A percentile compares a stretch with the other conserved stretches of the same genome.
phyloP scores from a whole-genome alignment of 257 asterid species.

The Anisodus tanguticus region DNA sequence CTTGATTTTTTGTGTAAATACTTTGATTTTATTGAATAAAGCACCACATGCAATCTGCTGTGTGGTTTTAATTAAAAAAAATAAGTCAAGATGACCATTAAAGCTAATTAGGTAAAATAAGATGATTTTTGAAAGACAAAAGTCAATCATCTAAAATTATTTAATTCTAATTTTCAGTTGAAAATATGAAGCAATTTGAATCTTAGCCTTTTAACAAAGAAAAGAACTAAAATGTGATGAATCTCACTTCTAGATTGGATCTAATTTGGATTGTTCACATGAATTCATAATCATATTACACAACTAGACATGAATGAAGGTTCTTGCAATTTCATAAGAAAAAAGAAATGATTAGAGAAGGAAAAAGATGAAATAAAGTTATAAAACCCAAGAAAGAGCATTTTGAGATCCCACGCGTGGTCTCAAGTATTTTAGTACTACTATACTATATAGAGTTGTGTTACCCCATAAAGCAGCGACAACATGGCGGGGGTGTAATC shows the following conservation, averaged over 20 bases:
- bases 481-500: neutral
- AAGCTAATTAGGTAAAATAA: too few species aligned
- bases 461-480: neutral
- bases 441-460: neutral
- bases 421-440: too few species aligned
- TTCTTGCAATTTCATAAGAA: neutral
- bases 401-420: neutral
- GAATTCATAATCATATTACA: neutral
- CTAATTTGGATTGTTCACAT: neutral
- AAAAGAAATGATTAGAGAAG: neutral
- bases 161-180: too few species aligned
- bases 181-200: too few species aligned
- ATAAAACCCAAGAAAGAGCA: neutral
- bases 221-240: neutral
- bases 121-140: too few species aligned
- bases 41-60: too few species aligned
- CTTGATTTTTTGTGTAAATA: too few species aligned
- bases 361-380: neutral
- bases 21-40: too few species aligned
- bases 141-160: too few species aligned
- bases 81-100: too few species aligned
- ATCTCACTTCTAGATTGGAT: conserved; percentile 18
- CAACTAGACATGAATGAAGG: neutral
- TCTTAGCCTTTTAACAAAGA: too few species aligned
- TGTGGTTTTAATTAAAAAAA: too few species aligned